These are phyloP conservation scores for Rhodotorula graminis DNA, from an alignment of 768 basidiomycete genomes.

Conservation along the genomic window DNA sequence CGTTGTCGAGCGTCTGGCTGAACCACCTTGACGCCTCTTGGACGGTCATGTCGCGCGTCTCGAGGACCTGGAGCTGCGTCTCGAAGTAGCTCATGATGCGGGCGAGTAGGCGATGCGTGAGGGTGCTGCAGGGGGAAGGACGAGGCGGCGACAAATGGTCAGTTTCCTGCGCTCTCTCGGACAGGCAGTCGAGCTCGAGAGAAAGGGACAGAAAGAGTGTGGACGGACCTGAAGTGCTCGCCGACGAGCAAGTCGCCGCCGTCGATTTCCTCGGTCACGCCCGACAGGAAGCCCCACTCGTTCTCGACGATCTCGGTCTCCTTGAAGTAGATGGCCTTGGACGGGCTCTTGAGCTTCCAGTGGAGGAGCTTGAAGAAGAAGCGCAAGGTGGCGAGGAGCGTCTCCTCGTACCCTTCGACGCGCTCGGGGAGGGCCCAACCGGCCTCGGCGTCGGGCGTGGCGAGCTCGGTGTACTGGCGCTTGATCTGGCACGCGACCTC, in stretches of 20 bases:
- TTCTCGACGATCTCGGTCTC: slow-evolving; percentile 97
- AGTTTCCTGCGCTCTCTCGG: too few relatives aligned
- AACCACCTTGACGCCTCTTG: slow-evolving; percentile 86
- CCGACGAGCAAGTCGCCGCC: slow-evolving; percentile 87
- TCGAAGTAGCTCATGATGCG: slow-evolving; percentile 93
- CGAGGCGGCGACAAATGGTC: neutral
- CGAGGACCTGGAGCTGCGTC: slow-evolving; percentile 68
- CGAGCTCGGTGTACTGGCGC: slow-evolving; percentile 85
- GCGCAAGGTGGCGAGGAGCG: slow-evolving; percentile 76
- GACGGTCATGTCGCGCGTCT: slow-evolving; percentile 58
- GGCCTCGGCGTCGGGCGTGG: slow-evolving; percentile 75
- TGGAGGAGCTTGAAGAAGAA: slow-evolving; percentile 91
- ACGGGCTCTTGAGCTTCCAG: slow-evolving; percentile 89
- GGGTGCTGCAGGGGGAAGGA: slow-evolving; percentile 55
- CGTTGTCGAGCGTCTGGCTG: slow-evolving; percentile 84
- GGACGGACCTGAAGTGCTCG: slow-evolving; percentile 88
- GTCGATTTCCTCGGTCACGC: slow-evolving; percentile 77
- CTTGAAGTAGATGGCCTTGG: slow-evolving; percentile 89
- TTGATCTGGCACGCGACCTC: slow-evolving; percentile 92
- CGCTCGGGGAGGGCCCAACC: slow-evolving; percentile 86
- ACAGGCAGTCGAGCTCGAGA: too few relatives aligned
- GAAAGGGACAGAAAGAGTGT: neutral
- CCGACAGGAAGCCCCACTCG: slow-evolving; percentile 91
- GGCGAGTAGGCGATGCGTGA: slow-evolving; percentile 87
- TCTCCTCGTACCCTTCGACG: slow-evolving; percentile 80